These are phyloP conservation scores for Elasticomyces elasticus DNA, from an alignment of 495 filamentous ascomycete species.

Conservation along the genomic window DNA sequence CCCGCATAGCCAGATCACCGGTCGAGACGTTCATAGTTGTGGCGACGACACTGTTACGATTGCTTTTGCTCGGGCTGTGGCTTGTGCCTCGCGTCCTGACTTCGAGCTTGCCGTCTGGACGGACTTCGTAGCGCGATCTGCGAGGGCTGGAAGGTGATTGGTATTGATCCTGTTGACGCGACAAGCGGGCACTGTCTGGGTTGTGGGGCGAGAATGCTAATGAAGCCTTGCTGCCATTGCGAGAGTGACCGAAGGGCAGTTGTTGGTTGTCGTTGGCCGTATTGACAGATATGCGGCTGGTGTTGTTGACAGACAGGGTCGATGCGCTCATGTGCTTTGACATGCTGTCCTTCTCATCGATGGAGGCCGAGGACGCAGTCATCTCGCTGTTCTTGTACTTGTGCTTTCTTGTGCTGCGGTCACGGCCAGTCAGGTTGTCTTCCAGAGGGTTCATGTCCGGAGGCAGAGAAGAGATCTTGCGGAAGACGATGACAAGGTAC, in stretches of 20 bases:
- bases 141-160: constrained; percentile 35
- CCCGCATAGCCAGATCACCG: background rate
- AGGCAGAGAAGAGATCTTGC: constrained; percentile 65
- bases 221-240: constrained; percentile 44
- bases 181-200: constrained; percentile 31
- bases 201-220: constrained; percentile 37
- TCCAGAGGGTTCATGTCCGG: constrained; percentile 91
- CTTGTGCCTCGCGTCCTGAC: constrained; percentile 33
- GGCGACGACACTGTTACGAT: background rate
- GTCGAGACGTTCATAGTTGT: background rate
- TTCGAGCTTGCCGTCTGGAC: constrained; percentile 16
- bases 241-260: constrained; percentile 68
- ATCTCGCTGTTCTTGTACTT: constrained; percentile 70
- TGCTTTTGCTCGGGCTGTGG: constrained; percentile 10
- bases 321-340: constrained; percentile 30
- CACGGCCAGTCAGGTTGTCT: constrained; percentile 69
- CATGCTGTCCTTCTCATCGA: constrained; percentile 31
- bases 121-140: constrained; percentile 29
- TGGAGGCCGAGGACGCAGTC: constrained; percentile 33
- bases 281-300: constrained; percentile 41
- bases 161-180: constrained; percentile 42
- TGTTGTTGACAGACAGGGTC: constrained; percentile 38
- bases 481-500: constrained; percentile 66
- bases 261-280: constrained; percentile 45
- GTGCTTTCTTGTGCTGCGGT: constrained; percentile 34